A percentile compares a stretch with the other conserved stretches of the same genome.
phyloP scores from a whole-genome alignment of 163 green algal genomes.

The Coccomyxa subellipsoidea region DNA sequence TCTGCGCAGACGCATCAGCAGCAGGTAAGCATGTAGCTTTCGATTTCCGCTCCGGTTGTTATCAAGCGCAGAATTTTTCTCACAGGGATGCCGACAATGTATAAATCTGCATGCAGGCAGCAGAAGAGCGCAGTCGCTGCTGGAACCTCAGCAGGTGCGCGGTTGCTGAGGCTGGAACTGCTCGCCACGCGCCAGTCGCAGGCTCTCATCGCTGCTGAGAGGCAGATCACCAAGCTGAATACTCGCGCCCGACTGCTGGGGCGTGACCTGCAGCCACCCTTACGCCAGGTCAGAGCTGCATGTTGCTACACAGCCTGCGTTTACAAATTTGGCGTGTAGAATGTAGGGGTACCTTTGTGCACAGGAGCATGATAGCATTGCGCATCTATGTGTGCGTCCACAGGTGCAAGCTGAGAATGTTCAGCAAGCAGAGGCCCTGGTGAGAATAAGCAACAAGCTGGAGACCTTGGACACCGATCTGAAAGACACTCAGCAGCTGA shows the following conservation, averaged over 20 bases:
- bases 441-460: background rate
- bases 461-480: slow-evolving; percentile 8
- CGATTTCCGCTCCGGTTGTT: too few relatives aligned
- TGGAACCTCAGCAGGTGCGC: slow-evolving; percentile 1
- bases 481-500: slow-evolving; percentile 13
- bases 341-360: background rate
- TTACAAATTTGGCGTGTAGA: background rate
- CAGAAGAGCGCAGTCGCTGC: background rate
- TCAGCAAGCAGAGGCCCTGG: slow-evolving; percentile 10
- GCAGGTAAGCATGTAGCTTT: background rate
- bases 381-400: background rate
- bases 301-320: background rate
- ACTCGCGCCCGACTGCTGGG: slow-evolving; percentile 11
- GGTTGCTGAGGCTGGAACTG: slow-evolving; percentile 17
- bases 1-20: background rate
- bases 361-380: background rate
- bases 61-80: too few relatives aligned
- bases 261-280: slow-evolving; percentile 5
- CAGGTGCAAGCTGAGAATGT: slow-evolving; percentile 23
- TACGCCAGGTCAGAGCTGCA: slow-evolving; percentile 13
- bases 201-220: background rate
- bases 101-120: too few relatives aligned
- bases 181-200: slow-evolving; percentile 10
- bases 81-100: too few relatives aligned
- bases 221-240: slow-evolving; percentile 20